Evolutionary conservation across 2,329 filamentous ascomycete species (phyloP), one percentile per base, ranked within the genome.

Genomic region (Tolypocladium paradoxum): DNA sequence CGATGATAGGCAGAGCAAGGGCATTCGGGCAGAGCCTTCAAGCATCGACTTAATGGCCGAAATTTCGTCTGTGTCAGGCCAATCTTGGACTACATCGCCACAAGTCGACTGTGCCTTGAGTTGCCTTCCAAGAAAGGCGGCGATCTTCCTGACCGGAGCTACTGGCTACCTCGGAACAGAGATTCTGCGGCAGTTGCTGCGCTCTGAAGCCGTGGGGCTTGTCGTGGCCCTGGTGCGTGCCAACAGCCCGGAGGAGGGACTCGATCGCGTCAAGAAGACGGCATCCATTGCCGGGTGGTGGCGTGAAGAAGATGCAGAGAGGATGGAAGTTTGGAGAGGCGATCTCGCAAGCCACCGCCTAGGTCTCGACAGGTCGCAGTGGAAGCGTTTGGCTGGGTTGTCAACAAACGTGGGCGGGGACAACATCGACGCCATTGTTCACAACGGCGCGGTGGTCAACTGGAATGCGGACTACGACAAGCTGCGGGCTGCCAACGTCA

Each of bases 371-470:
- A n/a, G 3, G 3, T 9, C 14, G 6, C 31, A 50, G 14, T 95
- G 87, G 85, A 73, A 84, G 48, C 73, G 71, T 11, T 65, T 95
- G 5, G 20, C 22, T 20, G 53, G 51, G 16, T 9, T 6, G 74
- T 77, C 2, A 5, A 33, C 16, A 1, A 20, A 20, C 43, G 9
- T 0, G 16, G 9, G 31, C 16, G 43, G 16, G 6, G 70, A 82
- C 5, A 76, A 83, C 38, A 84, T 85, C 1, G 87, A 95, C 62
- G 77, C 83, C 2, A 74, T 90, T 8, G 79, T 90, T 36, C 86
- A 96, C 73, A 96, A 96, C 63, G 91, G 89, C 46, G 88, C 89
- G 18, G 74, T 77, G 37, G 83, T 88, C 11, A 85, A 95, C 65
- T 95, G 89, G 90, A 83, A 95, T 35, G 77, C 83, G 60, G 83